Evolutionary conservation across 2,329 filamentous ascomycete genomes (phyloP).

Genomic region (Aureobasidium sp.): DNA sequence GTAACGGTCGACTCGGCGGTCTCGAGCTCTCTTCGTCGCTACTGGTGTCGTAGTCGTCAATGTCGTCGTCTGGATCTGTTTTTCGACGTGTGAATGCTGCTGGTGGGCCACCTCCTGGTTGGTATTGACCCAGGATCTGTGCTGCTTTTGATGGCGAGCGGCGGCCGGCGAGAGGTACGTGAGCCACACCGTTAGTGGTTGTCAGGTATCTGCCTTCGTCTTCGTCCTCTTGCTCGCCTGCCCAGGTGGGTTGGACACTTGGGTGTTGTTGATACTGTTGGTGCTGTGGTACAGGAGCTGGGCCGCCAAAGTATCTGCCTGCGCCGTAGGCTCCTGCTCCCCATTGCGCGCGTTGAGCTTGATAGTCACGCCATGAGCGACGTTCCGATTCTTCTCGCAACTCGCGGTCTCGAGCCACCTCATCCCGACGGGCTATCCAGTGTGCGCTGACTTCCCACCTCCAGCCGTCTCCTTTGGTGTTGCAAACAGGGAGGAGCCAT

Average conservation of each 20-base stretch:
- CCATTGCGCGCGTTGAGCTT: constrained; percentile 1
- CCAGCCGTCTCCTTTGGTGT: constrained; percentile 89
- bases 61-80: constrained; percentile 18
- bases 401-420: constrained; percentile 40
- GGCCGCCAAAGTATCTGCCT: constrained; percentile 6
- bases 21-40: constrained; percentile 32
- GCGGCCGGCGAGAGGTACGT: constrained; percentile 29
- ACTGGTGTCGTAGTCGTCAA: constrained; percentile 22
- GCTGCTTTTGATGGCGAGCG: constrained; percentile 36
- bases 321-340: constrained; percentile 9
- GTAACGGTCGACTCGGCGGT: constrained; percentile 22
- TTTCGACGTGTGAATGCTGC: constrained; percentile 25
- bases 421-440: constrained; percentile 67
- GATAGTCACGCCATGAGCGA: constrained; percentile 14
- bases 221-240: constrained; percentile 17
- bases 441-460: constrained; percentile 77
- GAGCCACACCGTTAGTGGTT: constrained; percentile 29
- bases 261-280: background rate
- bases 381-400: constrained; percentile 27
- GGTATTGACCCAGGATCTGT: constrained; percentile 33
- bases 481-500: constrained; percentile 76
- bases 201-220: constrained; percentile 31
- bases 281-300: constrained; percentile 13
- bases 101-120: constrained; percentile 19
- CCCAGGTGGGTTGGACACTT: constrained; percentile 2